Base-by-base conservation (phyloP, 306 rosid genomes). In the Comarum palustre region DNA sequence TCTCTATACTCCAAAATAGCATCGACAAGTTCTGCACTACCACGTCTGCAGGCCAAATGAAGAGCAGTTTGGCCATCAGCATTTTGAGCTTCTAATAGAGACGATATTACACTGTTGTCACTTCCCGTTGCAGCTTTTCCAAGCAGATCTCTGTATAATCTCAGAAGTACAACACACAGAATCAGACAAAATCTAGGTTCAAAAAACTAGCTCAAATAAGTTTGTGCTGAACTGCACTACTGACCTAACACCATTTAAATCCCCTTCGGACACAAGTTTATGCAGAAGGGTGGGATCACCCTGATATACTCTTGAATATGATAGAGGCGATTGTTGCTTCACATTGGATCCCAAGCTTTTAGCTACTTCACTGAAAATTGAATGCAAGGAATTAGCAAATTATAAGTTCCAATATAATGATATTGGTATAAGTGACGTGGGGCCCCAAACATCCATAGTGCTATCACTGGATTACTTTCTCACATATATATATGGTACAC, bases 51-150 rank as follows among this genome's bases (percentile, higher is more conserved):
- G 79, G 99, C 99, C 83, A 94, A 77, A 81, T 94, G 99, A 65
- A 94, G 97, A 74, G 96, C 99, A 16, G 97, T 94, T 84, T 91
- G 99, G 73, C 99, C 99, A 69, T 89, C 96, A 60, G 86, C 86
- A 85, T 91, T 88, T 84, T 88, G 96, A 71, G 99, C 86, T 74
- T 84, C 96, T 85, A 94, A 81, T n/a, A 94, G 36, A 66, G 87
- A 85, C 74, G 86, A 82, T 73, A 91, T 74, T 75, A 82, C 81
- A 68, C 75, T 72, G 79, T 79, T 82, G 66, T 82, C 89, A 77
- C 77, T 89, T 80, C 84, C 91, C 17, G 83, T 80, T 41, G 87
- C 87, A 79, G 91, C 90, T 88, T 80, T 89, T 22, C 80, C 79
- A 75, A 94, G 92, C 64, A 94, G 86, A 76, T 86, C 91, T 82